Percentiles rank a stretch among this genome's conserved stretches.
phyloP scores from a whole-genome alignment of 2,329 filamentous ascomycete genomes.

The Aspergillus sp. region DNA sequence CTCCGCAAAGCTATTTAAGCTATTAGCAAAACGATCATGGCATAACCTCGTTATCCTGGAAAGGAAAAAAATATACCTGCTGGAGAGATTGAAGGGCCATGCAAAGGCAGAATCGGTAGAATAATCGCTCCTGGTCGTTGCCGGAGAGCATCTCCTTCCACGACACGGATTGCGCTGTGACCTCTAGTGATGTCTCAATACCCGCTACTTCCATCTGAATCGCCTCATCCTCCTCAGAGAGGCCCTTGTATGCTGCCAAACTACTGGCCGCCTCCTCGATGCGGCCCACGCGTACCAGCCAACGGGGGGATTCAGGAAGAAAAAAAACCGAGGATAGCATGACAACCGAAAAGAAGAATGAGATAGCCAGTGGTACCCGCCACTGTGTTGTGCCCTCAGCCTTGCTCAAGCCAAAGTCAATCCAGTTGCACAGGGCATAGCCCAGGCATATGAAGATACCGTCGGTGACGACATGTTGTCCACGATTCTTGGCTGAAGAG shows the following conservation, averaged over 20 bases:
- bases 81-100: conserved; percentile 14
- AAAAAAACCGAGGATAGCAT: conserved; percentile 42
- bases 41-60: no score
- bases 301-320: conserved; percentile 46
- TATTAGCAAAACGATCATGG: no score
- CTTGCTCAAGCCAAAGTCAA: conserved; percentile 44
- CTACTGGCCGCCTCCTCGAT: conserved; percentile 9
- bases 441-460: conserved; percentile 40
- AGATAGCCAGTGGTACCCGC: conserved; percentile 53
- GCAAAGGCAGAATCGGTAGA: conserved; percentile 16
- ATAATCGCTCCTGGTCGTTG: conserved; percentile 13
- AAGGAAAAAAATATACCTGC: conserved; percentile 3
- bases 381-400: conserved; percentile 42
- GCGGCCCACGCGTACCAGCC: conserved; percentile 15
- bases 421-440: conserved; percentile 33
- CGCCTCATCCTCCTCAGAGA: conserved; percentile 3
- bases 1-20: conserved; percentile 4
- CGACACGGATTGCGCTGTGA: conserved; percentile 7
- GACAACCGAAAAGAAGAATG: conserved; percentile 49
- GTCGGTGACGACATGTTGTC: conserved; percentile 45
- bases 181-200: conserved; percentile 14
- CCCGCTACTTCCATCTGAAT: conserved; percentile 13
- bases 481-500: conserved; percentile 43
- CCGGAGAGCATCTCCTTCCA: conserved; percentile 13
- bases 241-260: conserved; percentile 13